Evolutionary conservation across 768 basidiomycete species (phyloP), one percentile per base, ranked within the genome.

Genomic region (Trametes punicea): DNA sequence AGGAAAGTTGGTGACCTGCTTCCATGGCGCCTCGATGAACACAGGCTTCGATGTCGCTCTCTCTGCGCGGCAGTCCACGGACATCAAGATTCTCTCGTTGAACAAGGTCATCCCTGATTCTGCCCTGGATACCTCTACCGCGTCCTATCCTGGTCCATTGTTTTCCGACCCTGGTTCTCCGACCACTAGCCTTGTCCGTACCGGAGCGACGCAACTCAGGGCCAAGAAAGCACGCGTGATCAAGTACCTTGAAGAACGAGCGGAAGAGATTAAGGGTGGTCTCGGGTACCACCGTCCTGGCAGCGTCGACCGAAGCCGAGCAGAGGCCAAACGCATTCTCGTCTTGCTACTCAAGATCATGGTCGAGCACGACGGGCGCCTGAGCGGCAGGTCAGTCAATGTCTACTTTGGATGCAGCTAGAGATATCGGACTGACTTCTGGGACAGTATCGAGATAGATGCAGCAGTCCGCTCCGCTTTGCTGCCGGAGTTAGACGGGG

Each of bases 1-100:
- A n/a, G 95, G 95, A 10, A 88, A 88, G 65, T 64, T 98, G 55
- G 80, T 95, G 8, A 87, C 91, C 7, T 95, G 90, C 69, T 97
- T 96, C 75, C 93, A 91, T 62, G 81, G 82, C 9, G 57, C 65
- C 27, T 78, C 81, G 48, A 69, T 87, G 67, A 83, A 77, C 68
- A 83, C 87, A 18, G 86, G 88, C 39, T 87, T 91, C 67, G 87
- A 92, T 69, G 83, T 90, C 45, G 85, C 88, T 1, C 73, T 91
- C 23, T 81, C 87, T 11, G 82, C 85, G 15, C 81, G 88, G 27
- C 82, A 82, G 46, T 82, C 86, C 10, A 87, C 85, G 2, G 79
- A 81, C 36, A 73, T 96, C 20, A 78, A 82, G 58, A 78, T 97
- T 38, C 83, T 85, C 36, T 74, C 76, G 9, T 60, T 97, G 52